Conservation (phyloP, 2,329 filamentous ascomycete genomes). For the Emmonsiellopsis sp. region DNA sequence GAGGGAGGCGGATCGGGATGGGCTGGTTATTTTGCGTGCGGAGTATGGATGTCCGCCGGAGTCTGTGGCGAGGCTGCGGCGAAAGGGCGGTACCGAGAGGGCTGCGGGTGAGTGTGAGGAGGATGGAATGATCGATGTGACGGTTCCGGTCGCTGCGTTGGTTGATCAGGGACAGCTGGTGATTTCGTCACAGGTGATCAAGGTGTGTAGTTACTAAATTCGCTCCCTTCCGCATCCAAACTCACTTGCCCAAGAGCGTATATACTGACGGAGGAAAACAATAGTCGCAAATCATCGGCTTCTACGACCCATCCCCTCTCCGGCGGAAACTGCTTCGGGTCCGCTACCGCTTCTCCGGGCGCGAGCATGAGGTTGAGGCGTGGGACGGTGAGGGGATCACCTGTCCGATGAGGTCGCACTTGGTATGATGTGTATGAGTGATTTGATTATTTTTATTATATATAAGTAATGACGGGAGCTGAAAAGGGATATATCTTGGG, state of each 20-base stretch:
- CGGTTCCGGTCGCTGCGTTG: slow-evolving; percentile 35
- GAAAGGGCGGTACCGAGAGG: slow-evolving; percentile 15
- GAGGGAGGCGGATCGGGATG: slow-evolving; percentile 25
- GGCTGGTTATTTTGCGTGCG: slow-evolving; percentile 32
- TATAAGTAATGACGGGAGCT: no score
- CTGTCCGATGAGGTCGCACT: slow-evolving; percentile 32
- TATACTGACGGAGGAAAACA: slow-evolving; percentile 13
- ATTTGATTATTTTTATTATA: background rate
- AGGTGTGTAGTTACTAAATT: slow-evolving; percentile 18
- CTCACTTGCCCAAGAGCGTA: background rate
- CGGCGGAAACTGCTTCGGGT: slow-evolving; percentile 31
- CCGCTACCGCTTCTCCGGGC: slow-evolving; percentile 33
- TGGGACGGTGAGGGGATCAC: slow-evolving; percentile 27
- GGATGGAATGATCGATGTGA: slow-evolving; percentile 26
- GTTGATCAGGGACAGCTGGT: slow-evolving; percentile 34
- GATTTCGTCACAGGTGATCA: slow-evolving; percentile 26
- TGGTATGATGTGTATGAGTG: slow-evolving; percentile 11
- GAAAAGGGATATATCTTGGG: no score
- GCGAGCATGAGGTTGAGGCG: slow-evolving; percentile 30
- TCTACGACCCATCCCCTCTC: slow-evolving; percentile 36
- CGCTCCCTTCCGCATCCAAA: background rate
- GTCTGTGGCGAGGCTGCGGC: slow-evolving; percentile 13
- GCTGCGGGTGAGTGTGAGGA: slow-evolving; percentile 9
- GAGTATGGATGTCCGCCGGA: slow-evolving; percentile 32
- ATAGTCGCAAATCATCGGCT: slow-evolving; percentile 35